Percentiles rank a stretch among this genome's conserved stretches.
phyloP scores from a whole-genome alignment of 2,329 filamentous ascomycete species.

The Raffaelea ambrosiae region DNA sequence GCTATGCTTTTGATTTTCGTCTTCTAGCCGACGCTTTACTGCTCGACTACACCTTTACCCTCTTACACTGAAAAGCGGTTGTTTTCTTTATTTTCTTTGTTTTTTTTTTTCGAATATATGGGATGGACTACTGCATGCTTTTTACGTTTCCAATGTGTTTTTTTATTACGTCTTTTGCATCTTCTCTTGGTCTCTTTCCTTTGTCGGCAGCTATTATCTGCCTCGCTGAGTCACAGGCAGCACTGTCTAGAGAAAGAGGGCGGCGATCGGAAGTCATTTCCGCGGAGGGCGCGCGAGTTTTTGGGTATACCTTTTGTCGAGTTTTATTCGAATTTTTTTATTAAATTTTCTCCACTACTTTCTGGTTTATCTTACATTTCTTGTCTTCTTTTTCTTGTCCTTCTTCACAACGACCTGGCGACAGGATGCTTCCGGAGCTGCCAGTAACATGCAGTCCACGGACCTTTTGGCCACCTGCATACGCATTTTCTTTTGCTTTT shows the following conservation, averaged over 20 bases:
- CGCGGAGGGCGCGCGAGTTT: background rate
- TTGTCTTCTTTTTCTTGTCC: no score
- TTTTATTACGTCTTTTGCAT: background rate
- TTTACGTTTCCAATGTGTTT: background rate
- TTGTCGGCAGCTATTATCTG: background rate
- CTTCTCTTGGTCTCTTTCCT: background rate
- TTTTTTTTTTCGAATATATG: background rate
- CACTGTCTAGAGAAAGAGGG: background rate
- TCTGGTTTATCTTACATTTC: no score
- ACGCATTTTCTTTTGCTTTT: no score
- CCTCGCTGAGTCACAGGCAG: background rate
- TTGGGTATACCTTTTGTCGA: background rate
- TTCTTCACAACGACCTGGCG: no score
- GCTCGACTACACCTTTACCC: no score
- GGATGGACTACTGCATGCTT: background rate
- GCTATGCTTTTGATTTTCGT: no score
- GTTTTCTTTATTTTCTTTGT: background rate
- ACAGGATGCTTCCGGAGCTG: no score
- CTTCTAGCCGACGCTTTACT: no score
- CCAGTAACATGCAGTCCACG: no score
- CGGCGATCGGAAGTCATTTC: no score
- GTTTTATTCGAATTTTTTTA: background rate
- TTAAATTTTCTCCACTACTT: background rate
- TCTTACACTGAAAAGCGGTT: background rate
- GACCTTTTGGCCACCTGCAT: no score